Percentiles rank a stretch among this genome's conserved stretches.
These are phyloP conservation scores for Viola pubescens DNA, from an alignment of 441 rosid species.

Conservation along the genomic window DNA sequence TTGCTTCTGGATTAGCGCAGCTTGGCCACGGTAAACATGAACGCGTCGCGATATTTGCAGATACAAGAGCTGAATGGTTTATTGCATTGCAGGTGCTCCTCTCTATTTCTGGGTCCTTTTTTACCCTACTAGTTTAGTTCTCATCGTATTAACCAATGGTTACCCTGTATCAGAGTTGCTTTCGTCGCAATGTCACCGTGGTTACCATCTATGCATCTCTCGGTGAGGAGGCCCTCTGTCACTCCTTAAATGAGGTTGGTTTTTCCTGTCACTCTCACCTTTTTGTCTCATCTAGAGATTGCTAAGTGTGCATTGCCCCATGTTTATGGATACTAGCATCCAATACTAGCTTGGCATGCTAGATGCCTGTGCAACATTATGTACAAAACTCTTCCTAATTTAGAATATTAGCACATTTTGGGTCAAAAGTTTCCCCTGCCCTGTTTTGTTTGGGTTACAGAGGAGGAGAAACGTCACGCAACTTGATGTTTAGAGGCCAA, in stretches of 20 bases:
- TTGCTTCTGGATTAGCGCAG: conserved; percentile 75
- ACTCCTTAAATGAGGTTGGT: conserved; percentile 86
- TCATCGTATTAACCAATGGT: conserved; percentile 8
- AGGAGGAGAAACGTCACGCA: too few species aligned
- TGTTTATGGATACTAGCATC: background rate
- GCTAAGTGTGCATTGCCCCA: background rate
- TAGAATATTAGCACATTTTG: too few species aligned
- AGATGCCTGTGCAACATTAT: too few species aligned
- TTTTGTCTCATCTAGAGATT: background rate
- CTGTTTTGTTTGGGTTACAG: too few species aligned
- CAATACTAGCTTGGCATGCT: too few species aligned
- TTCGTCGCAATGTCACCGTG: conserved; percentile 76
- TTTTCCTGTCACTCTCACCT: conserved; percentile 13
- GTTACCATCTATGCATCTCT: conserved; percentile 90
- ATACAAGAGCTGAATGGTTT: conserved; percentile 94
- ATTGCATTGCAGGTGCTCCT: conserved; percentile 72
- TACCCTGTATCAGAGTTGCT: conserved; percentile 61
- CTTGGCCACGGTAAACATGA: conserved; percentile 70
- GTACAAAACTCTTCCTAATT: too few species aligned
- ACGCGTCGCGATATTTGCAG: conserved; percentile 91
- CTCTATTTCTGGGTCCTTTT: background rate
- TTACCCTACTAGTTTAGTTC: background rate
- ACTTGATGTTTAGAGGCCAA: too few species aligned
- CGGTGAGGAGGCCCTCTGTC: conserved; percentile 91
- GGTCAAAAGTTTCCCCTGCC: too few species aligned